A percentile compares a stretch with the other conserved stretches of the same genome.
These are phyloP conservation scores for Lyophyllum shimeji DNA, from an alignment of 768 basidiomycete species.

Conservation along the genomic window DNA sequence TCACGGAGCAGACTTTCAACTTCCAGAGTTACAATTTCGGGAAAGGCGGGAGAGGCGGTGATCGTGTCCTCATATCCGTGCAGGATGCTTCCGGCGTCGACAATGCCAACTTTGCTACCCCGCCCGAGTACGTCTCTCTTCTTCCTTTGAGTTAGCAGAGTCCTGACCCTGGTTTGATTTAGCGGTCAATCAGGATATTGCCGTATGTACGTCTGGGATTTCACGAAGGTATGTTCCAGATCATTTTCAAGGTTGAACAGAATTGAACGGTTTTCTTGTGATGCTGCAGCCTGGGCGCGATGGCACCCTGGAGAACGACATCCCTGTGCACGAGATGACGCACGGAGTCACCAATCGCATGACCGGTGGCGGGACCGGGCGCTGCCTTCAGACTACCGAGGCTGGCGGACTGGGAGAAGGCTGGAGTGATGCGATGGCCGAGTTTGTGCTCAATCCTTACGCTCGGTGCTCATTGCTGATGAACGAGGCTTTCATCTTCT, in stretches of 20 bases:
- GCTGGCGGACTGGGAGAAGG: slow-evolving; percentile 71
- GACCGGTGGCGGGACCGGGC: slow-evolving; percentile 54
- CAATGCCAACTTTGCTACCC: slow-evolving; percentile 45
- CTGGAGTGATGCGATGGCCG: slow-evolving; percentile 52
- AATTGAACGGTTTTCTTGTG: slow-evolving; percentile 43
- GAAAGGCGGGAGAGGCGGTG: slow-evolving; percentile 46
- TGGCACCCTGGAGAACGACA: slow-evolving; percentile 65
- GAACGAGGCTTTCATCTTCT: too few species aligned
- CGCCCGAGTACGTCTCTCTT: slow-evolving; percentile 40
- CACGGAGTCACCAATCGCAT: slow-evolving; percentile 48
- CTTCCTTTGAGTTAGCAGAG: background rate
- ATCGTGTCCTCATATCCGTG: slow-evolving; percentile 50
- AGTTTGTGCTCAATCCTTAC: slow-evolving; percentile 19
- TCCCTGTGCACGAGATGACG: slow-evolving; percentile 48
- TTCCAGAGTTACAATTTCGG: slow-evolving; percentile 58
- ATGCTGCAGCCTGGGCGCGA: slow-evolving; percentile 56
- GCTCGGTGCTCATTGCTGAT: too few species aligned
- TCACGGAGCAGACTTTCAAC: slow-evolving; percentile 42
- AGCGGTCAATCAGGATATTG: slow-evolving; percentile 33
- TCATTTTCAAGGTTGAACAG: slow-evolving; percentile 24
- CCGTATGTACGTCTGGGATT: slow-evolving; percentile 32
- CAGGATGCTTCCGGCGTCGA: slow-evolving; percentile 44
- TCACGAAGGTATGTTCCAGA: slow-evolving; percentile 26
- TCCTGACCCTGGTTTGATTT: background rate
- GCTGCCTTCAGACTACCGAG: slow-evolving; percentile 63